Conservation (phyloP, 129 eudicot species). For the Helichrysum umbraculigerum region DNA sequence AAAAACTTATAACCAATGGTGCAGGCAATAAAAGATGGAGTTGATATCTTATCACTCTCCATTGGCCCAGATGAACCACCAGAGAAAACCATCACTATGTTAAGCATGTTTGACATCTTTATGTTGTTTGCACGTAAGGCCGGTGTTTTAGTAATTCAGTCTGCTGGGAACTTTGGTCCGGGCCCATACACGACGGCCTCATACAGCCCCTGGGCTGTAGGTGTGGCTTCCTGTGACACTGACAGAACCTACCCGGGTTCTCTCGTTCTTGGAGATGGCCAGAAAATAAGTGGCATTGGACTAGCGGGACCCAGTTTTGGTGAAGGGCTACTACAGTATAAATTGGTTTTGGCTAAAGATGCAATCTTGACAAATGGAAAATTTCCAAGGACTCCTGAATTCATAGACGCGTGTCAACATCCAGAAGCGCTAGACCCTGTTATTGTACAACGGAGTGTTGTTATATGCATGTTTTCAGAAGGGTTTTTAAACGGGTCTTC, state of each 20-base stretch:
- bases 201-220: constrained; percentile 86
- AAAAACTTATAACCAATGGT: background rate
- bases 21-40: constrained; percentile 92
- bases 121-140: constrained; percentile 78
- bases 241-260: constrained; percentile 68
- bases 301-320: constrained; percentile 74
- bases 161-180: constrained; percentile 88
- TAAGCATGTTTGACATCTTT: constrained; percentile 78
- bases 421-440: constrained; percentile 79
- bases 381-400: constrained; percentile 65
- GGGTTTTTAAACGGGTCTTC: constrained; percentile 82
- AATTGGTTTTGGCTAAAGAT: constrained; percentile 74
- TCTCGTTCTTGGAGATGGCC: constrained; percentile 73
- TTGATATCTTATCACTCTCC: constrained; percentile 77
- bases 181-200: constrained; percentile 61
- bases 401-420: constrained; percentile 72
- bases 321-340: constrained; percentile 49
- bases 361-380: constrained; percentile 56
- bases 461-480: constrained; percentile 77
- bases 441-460: constrained; percentile 60
- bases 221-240: constrained; percentile 68
- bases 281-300: constrained; percentile 66
- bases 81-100: constrained; percentile 72
- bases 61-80: constrained; percentile 93
- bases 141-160: constrained; percentile 84